Percentiles rank a stretch among this genome's conserved stretches.
Conservation (phyloP, 805 yeast genomes). For the Teunomyces atbi region DNA sequence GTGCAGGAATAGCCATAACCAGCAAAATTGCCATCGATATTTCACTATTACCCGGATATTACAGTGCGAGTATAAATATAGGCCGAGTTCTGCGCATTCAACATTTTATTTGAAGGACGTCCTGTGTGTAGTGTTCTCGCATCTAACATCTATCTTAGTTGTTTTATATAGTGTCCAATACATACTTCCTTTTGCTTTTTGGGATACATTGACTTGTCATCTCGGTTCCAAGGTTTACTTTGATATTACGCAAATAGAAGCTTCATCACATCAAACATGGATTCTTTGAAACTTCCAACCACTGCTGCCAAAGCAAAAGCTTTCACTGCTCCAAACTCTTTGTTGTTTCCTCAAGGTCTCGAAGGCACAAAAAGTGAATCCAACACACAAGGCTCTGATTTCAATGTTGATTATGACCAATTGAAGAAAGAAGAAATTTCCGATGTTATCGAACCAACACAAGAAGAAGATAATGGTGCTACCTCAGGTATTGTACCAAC, state of each 20-base stretch:
- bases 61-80: constrained; percentile 22
- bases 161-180: constrained; percentile 3
- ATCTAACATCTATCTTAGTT: neutral
- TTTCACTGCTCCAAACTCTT: constrained; percentile 64
- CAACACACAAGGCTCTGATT: constrained; percentile 10
- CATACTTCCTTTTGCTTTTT: constrained; percentile 7
- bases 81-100: constrained; percentile 15
- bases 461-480: constrained; percentile 61
- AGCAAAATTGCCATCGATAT: neutral
- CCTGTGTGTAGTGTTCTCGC: constrained; percentile 3
- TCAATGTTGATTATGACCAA: constrained; percentile 10
- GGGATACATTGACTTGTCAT: constrained; percentile 47
- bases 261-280: constrained; percentile 42
- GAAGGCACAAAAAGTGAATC: constrained; percentile 21
- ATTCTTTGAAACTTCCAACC: constrained; percentile 70
- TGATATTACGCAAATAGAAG: constrained; percentile 4
- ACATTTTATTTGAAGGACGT: neutral
- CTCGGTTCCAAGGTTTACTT: constrained; percentile 18
- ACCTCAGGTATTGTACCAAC: constrained; percentile 97
- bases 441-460: constrained; percentile 37
- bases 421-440: constrained; percentile 14
- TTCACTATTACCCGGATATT: constrained; percentile 22
- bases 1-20: neutral
- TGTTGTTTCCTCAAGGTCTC: constrained; percentile 59
- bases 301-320: constrained; percentile 76